These are phyloP conservation scores for Penicillium sp. DNA, from an alignment of 2,329 filamentous ascomycete species.

Conservation along the genomic window DNA sequence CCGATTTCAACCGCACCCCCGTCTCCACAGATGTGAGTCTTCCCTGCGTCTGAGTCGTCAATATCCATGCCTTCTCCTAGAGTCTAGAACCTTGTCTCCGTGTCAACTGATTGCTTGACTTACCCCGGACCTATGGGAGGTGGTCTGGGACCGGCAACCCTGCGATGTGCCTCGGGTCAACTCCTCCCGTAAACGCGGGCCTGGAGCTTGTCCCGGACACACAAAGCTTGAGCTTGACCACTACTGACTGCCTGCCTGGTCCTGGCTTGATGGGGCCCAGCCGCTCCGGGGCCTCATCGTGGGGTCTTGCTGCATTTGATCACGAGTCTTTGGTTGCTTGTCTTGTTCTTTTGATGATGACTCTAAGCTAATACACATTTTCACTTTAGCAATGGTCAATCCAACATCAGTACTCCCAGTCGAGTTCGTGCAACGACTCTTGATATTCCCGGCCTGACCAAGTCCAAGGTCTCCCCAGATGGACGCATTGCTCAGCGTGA, in stretches of 20 bases:
- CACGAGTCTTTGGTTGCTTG: not conserved
- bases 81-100: constrained; percentile 1
- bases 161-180: constrained; percentile 14
- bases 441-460: constrained; percentile 94
- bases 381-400: constrained; percentile 25
- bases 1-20: constrained; percentile 63
- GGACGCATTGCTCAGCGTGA: constrained; percentile 91
- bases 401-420: constrained; percentile 64
- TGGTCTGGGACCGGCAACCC: constrained; percentile 7
- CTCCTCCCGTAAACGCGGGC: constrained; percentile 6
- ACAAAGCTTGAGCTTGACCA: constrained; percentile 2
- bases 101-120: not conserved
- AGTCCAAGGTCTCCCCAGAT: constrained; percentile 92
- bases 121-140: constrained; percentile 15
- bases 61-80: not conserved
- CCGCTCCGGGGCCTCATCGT: not conserved
- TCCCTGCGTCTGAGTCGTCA: constrained; percentile 23
- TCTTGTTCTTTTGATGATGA: constrained; percentile 1
- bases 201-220: constrained; percentile 3
- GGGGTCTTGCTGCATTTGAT: constrained; percentile 7
- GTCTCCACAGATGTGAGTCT: constrained; percentile 63
- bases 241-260: not conserved
- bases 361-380: constrained; percentile 7
- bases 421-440: constrained; percentile 87
- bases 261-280: not conserved